Evolutionary conservation across 169 alveolate genomes (phyloP).

Genomic region (Plasmodium cynomolgi): DNA sequence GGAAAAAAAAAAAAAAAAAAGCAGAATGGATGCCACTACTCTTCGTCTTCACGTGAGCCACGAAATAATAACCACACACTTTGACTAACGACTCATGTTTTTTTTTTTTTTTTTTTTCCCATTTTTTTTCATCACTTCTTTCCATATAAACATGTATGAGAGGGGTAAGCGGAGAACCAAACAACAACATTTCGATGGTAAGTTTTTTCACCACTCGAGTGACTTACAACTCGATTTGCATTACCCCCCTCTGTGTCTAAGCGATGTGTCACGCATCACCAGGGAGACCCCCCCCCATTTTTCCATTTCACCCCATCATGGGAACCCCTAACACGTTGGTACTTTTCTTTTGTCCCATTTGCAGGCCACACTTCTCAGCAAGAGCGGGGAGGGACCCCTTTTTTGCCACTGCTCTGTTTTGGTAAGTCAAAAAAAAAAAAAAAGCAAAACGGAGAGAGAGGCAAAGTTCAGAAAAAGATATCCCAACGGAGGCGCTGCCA

Average conservation of each 20-base stretch:
- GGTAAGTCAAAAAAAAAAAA: neutral
- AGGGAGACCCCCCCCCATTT: neutral
- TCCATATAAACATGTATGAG: conserved; percentile 49
- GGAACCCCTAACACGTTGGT: neutral
- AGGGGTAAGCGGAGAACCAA: conserved; percentile 5
- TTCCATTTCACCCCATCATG: neutral
- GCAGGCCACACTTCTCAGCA: neutral
- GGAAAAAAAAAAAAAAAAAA: neutral
- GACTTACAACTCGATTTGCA: neutral
- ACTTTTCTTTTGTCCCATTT: neutral
- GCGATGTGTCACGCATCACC: neutral
- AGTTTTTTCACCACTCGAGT: neutral
- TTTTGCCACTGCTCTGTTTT: conserved; percentile 11
- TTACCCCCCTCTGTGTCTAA: neutral
- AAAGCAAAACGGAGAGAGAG: neutral
- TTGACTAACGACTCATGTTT: neutral
- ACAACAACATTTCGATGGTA: conserved; percentile 23
- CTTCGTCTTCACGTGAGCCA: neutral
- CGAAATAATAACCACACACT: neutral
- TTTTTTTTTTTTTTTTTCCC: conserved; percentile 1
- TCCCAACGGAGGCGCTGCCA: neutral
- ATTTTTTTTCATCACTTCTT: neutral
- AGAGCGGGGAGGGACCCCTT: neutral
- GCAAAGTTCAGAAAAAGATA: neutral
- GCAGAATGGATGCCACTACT: neutral